These are phyloP conservation scores for Penicillium alfredii DNA, from an alignment of 495 filamentous ascomycete species.

Conservation along the genomic window DNA sequence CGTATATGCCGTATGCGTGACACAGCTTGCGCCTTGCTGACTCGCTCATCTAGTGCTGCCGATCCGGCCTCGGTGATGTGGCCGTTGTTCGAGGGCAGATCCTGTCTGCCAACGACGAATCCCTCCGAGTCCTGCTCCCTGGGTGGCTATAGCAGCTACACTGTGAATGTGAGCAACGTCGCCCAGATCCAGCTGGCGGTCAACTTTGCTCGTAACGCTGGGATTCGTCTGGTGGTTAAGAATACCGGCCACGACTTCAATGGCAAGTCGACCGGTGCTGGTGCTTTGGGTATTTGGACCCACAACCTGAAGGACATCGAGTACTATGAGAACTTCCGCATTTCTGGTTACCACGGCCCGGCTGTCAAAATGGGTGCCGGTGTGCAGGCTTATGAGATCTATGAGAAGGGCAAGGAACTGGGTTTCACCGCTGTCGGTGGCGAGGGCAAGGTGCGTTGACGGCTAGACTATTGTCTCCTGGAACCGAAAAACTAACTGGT, in stretches of 20 bases:
- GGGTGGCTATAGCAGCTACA: constrained; percentile 54
- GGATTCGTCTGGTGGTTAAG: constrained; percentile 57
- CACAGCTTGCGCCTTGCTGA: neutral
- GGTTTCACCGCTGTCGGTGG: constrained; percentile 51
- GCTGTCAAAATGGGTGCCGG: constrained; percentile 56
- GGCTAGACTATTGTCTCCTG: too few relatives aligned
- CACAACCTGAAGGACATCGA: constrained; percentile 49
- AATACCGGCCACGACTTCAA: constrained; percentile 67
- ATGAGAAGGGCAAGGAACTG: constrained; percentile 37
- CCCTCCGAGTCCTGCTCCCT: constrained; percentile 42
- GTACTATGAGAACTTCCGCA: constrained; percentile 30
- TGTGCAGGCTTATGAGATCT: constrained; percentile 47
- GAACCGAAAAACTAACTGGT: too few relatives aligned
- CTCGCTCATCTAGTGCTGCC: constrained; percentile 16
- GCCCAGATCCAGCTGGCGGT: constrained; percentile 53
- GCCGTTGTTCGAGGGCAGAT: constrained; percentile 36
- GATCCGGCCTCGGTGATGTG: constrained; percentile 40
- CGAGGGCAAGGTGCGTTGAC: constrained; percentile 33
- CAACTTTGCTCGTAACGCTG: constrained; percentile 55
- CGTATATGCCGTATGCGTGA: neutral
- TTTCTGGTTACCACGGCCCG: constrained; percentile 35
- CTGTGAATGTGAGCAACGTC: constrained; percentile 51
- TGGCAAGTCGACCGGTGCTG: constrained; percentile 52
- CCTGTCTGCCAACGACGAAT: constrained; percentile 30
- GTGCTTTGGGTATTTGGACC: constrained; percentile 54